Evolutionary conservation across 345 rosid species (phyloP).

Genomic region (Kandelia obovata): DNA sequence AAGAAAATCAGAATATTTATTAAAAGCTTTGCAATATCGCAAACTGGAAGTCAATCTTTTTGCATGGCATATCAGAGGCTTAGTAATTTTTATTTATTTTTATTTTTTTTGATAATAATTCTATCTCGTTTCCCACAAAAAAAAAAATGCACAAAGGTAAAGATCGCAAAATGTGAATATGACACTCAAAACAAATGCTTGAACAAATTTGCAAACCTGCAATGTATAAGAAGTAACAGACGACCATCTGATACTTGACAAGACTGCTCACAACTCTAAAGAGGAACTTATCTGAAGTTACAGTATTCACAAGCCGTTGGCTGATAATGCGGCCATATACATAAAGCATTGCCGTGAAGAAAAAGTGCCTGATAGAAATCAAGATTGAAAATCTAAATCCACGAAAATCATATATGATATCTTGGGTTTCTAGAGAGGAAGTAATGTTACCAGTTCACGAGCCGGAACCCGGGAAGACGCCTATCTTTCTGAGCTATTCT

Average conservation of each 20-base stretch:
- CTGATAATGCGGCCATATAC: conserved; percentile 30
- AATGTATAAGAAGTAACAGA: conserved; percentile 29
- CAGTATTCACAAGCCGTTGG: conserved; percentile 24
- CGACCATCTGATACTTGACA: conserved; percentile 26
- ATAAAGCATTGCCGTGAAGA: conserved; percentile 30
- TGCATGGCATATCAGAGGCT: too few relatives aligned
- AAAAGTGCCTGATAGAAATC: conserved; percentile 14
- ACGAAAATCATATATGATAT: too few relatives aligned
- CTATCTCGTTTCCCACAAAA: background rate
- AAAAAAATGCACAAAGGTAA: too few relatives aligned
- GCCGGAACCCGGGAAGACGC: conserved; percentile 28
- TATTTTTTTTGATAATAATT: background rate
- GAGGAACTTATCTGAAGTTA: conserved; percentile 20
- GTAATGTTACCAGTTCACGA: conserved; percentile 24
- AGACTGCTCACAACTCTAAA: conserved; percentile 21
- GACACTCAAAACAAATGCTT: background rate
- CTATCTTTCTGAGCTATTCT: conserved; percentile 30
- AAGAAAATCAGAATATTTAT: background rate
- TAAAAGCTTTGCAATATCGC: background rate
- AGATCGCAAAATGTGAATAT: too few relatives aligned
- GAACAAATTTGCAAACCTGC: conserved; percentile 16
- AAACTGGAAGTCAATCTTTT: too few relatives aligned
- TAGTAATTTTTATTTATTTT: background rate
- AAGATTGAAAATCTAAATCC: background rate
- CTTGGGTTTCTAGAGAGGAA: background rate